These are phyloP conservation scores for Glycyrrhiza uralensis DNA, from an alignment of 306 rosid genomes.

Conservation along the genomic window DNA sequence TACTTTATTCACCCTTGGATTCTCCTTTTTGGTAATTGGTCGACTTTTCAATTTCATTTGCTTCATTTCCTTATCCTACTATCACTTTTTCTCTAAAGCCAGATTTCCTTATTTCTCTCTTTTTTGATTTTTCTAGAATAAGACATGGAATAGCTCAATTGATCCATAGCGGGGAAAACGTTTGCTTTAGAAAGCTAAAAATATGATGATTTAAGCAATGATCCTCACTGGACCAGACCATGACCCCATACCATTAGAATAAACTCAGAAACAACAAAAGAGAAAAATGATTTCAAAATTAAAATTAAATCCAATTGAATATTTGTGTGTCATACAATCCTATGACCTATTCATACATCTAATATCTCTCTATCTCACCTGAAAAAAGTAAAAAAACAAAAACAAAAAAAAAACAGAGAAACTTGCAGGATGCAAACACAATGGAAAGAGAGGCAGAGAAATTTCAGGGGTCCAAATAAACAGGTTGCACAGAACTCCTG, in stretches of 20 bases:
- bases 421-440: conserved; percentile 29
- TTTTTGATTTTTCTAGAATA: conserved; percentile 14
- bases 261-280: neutral
- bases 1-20: conserved; percentile 44
- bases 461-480: conserved; percentile 53
- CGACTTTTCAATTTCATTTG: conserved; percentile 14
- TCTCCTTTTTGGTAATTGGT: conserved; percentile 36
- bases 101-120: conserved; percentile 1
- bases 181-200: conserved; percentile 19
- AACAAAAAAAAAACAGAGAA: conserved; percentile 14
- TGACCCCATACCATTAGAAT: neutral
- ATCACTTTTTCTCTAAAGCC: conserved; percentile 19
- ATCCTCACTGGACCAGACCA: conserved; percentile 31
- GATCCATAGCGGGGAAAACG: conserved; percentile 35
- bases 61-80: conserved; percentile 14
- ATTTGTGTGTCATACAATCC: conserved; percentile 45
- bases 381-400: too few relatives aligned
- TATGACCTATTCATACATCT: conserved; percentile 52
- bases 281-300: conserved; percentile 16
- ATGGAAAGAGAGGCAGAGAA: neutral
- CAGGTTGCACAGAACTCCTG: conserved; percentile 61
- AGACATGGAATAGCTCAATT: conserved; percentile 20
- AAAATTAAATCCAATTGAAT: conserved; percentile 42
- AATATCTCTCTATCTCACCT: conserved; percentile 34
- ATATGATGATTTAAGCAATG: conserved; percentile 50